Conservation (phyloP, 768 basidiomycete species). For the Suillus sp. region DNA sequence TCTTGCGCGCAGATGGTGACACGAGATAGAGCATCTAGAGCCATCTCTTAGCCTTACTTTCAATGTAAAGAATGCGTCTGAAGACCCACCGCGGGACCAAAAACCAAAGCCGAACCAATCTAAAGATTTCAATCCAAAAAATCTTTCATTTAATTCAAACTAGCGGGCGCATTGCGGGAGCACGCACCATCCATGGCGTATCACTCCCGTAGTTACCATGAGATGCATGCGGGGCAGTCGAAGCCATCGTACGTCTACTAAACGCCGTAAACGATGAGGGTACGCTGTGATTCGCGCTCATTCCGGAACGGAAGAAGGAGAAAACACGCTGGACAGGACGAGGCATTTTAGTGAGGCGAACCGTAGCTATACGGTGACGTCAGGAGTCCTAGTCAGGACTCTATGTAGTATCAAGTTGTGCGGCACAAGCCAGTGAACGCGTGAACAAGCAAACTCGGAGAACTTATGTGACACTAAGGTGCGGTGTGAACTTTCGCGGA, state of each 20-base stretch:
- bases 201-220: constrained; percentile 25
- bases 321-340: constrained; percentile 24
- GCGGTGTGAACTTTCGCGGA: constrained; percentile 11
- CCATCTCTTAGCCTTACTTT: not conserved
- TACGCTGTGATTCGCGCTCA: constrained; percentile 15
- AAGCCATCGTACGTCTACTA: constrained; percentile 30
- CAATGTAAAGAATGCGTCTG: not conserved
- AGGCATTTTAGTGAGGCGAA: constrained; percentile 22
- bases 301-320: constrained; percentile 20
- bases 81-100: constrained; percentile 33
- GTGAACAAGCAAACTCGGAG: not conserved
- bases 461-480: constrained; percentile 2
- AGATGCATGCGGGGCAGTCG: constrained; percentile 22
- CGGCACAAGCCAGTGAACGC: not conserved
- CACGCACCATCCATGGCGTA: constrained; percentile 34
- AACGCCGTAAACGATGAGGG: constrained; percentile 20
- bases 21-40: constrained; percentile 33
- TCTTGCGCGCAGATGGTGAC: constrained; percentile 32
- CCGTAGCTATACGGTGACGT: not conserved
- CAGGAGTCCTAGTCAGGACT: too few species aligned
- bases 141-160: not conserved
- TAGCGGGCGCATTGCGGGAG: not conserved
- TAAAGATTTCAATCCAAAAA: constrained; percentile 10
- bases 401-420: not conserved
- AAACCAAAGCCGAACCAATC: constrained; percentile 36